These are phyloP conservation scores for Cardamine chenopodiifolia DNA, from an alignment of 345 rosid species.

Conservation along the genomic window DNA sequence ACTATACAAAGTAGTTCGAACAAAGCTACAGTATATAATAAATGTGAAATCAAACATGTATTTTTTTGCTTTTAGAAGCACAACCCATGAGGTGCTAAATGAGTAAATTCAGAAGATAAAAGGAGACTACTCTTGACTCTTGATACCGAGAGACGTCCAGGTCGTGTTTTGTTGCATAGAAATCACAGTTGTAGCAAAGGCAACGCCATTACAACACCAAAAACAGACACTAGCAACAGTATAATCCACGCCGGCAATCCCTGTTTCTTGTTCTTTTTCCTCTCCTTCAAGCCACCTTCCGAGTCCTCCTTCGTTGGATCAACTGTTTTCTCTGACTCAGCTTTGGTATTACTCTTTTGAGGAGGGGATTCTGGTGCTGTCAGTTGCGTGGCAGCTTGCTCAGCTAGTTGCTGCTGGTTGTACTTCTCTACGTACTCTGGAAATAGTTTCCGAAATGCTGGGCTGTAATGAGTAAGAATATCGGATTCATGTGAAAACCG, in stretches of 20 bases:
- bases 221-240: conserved; percentile 79
- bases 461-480: conserved; percentile 50
- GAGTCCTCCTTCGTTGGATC: conserved; percentile 42
- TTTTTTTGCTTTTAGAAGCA: conserved; percentile 20
- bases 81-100: conserved; percentile 26
- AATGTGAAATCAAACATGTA: conserved; percentile 27
- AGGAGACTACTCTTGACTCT: conserved; percentile 33
- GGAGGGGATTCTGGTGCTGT: conserved; percentile 43
- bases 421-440: conserved; percentile 90
- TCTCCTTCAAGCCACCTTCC: conserved; percentile 40
- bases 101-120: conserved; percentile 32
- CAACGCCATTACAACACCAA: conserved; percentile 93
- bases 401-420: conserved; percentile 61
- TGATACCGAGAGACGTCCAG: conserved; percentile 21
- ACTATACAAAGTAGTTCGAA: conserved; percentile 37
- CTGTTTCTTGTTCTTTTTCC: conserved; percentile 60
- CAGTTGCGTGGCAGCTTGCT: conserved; percentile 54
- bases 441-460: conserved; percentile 83
- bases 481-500: not conserved
- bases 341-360: conserved; percentile 46
- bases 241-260: conserved; percentile 84
- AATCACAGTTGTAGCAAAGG: conserved; percentile 89
- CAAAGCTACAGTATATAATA: conserved; percentile 30
- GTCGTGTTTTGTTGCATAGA: conserved; percentile 24
- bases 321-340: conserved; percentile 44